These are phyloP conservation scores for Phellopilus nigrolimitatus DNA, from an alignment of 1,284 basidiomycete species.

Conservation along the genomic window DNA sequence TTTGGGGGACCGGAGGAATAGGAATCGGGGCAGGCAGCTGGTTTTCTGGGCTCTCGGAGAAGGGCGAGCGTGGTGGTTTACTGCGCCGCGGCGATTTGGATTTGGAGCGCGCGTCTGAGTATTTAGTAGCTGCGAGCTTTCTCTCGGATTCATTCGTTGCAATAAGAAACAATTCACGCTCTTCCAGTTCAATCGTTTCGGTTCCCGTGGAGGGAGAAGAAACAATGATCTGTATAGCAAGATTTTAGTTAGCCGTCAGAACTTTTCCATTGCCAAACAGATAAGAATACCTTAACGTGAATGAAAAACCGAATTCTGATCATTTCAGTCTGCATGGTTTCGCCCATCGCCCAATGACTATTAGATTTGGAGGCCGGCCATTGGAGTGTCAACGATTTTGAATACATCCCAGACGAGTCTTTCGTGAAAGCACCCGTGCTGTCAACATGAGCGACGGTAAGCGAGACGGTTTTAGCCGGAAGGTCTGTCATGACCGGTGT, in stretches of 20 bases:
- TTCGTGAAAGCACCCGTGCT: conserved; percentile 50
- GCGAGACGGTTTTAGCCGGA: conserved; percentile 42
- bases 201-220: conserved; percentile 48
- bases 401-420: conserved; percentile 53
- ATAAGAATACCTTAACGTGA: conserved; percentile 51
- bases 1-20: conserved; percentile 15
- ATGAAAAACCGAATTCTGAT: conserved; percentile 67
- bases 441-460: conserved; percentile 54
- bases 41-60: conserved; percentile 16
- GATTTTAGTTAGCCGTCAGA: conserved; percentile 10
- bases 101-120: conserved; percentile 47
- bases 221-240: conserved; percentile 46
- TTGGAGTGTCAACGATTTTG: conserved; percentile 59
- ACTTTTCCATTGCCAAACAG: conserved; percentile 7
- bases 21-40: conserved; percentile 5
- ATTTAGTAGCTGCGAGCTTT: conserved; percentile 57
- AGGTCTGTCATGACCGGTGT: conserved; percentile 24
- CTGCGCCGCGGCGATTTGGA: conserved; percentile 53
- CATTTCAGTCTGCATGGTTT: conserved; percentile 62
- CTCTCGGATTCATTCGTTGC: conserved; percentile 67
- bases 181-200: conserved; percentile 63
- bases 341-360: conserved; percentile 71
- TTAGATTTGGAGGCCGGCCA: conserved; percentile 67
- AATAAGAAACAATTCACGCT: conserved; percentile 59
- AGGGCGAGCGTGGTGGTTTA: conserved; percentile 1